phyloP scores from a whole-genome alignment of 208 protist genomes.

The Crithidia fasciculata region DNA sequence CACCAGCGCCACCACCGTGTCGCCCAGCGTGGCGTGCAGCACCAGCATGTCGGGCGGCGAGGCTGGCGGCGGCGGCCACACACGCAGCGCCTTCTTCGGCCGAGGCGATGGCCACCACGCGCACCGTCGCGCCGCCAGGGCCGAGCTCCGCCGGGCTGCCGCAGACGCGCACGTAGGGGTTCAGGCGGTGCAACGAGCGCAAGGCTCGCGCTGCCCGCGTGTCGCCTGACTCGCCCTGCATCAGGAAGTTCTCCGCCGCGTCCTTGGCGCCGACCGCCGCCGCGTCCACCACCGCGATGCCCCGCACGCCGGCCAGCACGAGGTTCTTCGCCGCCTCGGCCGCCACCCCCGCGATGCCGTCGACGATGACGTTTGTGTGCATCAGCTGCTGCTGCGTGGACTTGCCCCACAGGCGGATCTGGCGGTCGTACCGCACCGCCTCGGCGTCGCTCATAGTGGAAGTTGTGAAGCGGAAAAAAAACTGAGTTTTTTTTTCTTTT shows the following conservation, averaged over 20 bases:
- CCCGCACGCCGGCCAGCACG: conserved; percentile 87
- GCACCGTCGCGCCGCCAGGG: conserved; percentile 4
- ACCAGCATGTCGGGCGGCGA: conserved; percentile 20
- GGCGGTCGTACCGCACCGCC: conserved; percentile 91
- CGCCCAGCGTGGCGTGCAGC: conserved; percentile 16
- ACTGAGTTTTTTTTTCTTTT: background rate
- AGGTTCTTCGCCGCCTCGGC: conserved; percentile 92
- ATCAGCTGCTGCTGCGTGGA: conserved; percentile 87
- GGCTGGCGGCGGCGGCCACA: conserved; percentile 1
- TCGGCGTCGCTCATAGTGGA: conserved; percentile 56
- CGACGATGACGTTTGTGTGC: conserved; percentile 57
- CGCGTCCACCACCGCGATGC: conserved; percentile 54
- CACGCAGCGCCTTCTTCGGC: conserved; percentile 24
- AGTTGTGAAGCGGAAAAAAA: background rate
- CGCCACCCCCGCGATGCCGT: conserved; percentile 57
- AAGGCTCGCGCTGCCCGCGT: conserved; percentile 32
- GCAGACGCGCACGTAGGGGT: conserved; percentile 48
- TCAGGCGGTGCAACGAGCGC: conserved; percentile 40
- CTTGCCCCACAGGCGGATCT: conserved; percentile 93
- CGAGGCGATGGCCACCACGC: conserved; percentile 19
- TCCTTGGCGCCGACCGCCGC: conserved; percentile 32
- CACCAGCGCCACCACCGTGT: conserved; percentile 38
- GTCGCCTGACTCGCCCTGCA: conserved; percentile 44
- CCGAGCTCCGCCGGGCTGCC: conserved; percentile 10
- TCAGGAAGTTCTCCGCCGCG: conserved; percentile 55